These are phyloP conservation scores for Sordaria brevicollis DNA, from an alignment of 495 filamentous ascomycete genomes.

Conservation along the genomic window DNA sequence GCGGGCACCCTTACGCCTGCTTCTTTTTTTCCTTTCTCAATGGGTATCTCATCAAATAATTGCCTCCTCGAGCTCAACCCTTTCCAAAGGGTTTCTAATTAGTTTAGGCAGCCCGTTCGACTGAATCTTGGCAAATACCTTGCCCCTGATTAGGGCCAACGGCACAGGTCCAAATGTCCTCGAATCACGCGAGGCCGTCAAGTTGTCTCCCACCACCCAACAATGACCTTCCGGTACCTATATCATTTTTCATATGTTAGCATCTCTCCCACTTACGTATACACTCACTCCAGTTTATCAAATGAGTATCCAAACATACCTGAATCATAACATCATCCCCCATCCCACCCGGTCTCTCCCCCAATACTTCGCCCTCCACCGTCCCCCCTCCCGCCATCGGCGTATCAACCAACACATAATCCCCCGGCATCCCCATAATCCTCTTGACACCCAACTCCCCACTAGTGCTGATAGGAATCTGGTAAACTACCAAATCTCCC, in stretches of 20 bases:
- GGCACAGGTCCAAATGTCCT: conserved; percentile 78
- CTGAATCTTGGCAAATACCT: conserved; percentile 60
- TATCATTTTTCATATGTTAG: background rate
- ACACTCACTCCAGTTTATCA: no score
- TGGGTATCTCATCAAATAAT: background rate
- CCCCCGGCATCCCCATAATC: conserved; percentile 77
- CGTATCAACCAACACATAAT: conserved; percentile 71
- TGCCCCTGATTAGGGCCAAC: conserved; percentile 73
- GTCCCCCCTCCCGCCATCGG: conserved; percentile 27
- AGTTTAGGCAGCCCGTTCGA: conserved; percentile 30
- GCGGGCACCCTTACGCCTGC: background rate
- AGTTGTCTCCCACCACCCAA: conserved; percentile 81
- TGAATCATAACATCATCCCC: conserved; percentile 58
- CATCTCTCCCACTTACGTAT: background rate
- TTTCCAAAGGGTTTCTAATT: conserved; percentile 19
- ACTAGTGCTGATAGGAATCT: conserved; percentile 55
- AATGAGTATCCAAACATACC: conserved; percentile 32
- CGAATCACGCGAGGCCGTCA: conserved; percentile 74
- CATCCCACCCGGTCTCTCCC: background rate
- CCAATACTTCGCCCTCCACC: background rate
- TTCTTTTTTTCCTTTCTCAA: background rate
- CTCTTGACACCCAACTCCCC: conserved; percentile 58
- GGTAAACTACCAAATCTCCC: conserved; percentile 76
- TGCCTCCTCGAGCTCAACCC: background rate
- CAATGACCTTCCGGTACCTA: conserved; percentile 85